Evolutionary conservation across 306 rosid genomes (phyloP).

Genomic region (Amphicarpaea edgeworthii): DNA sequence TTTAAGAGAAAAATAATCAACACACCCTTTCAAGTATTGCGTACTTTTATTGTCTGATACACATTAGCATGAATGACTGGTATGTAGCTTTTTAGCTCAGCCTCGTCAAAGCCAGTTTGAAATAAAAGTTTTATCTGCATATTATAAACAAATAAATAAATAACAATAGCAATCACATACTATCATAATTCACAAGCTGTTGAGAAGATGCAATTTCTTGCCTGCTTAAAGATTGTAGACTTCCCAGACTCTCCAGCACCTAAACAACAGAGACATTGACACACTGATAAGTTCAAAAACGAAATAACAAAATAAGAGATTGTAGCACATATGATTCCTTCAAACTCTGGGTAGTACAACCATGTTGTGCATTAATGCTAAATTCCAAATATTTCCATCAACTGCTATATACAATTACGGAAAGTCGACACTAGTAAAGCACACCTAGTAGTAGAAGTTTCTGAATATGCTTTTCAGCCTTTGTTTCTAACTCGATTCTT

Average conservation of each 20-base stretch:
- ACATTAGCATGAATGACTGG: slow-evolving; percentile 98
- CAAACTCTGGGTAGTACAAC: not conserved
- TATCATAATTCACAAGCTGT: not conserved
- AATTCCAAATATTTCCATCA: slow-evolving; percentile 22
- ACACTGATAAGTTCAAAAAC: slow-evolving; percentile 26
- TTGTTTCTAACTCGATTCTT: slow-evolving; percentile 91
- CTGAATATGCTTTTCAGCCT: slow-evolving; percentile 95
- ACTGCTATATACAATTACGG: slow-evolving; percentile 33
- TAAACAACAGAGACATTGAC: slow-evolving; percentile 41
- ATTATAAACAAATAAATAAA: slow-evolving; percentile 32
- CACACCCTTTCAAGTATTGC: slow-evolving; percentile 99
- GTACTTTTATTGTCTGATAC: slow-evolving; percentile 99
- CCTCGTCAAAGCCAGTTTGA: slow-evolving; percentile 98
- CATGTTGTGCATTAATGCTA: not conserved
- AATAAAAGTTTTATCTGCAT: slow-evolving; percentile 94
- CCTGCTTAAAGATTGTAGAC: slow-evolving; percentile 98
- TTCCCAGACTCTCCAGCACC: slow-evolving; percentile 98
- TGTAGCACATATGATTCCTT: slow-evolving; percentile 30
- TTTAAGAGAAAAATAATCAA: slow-evolving; percentile 89
- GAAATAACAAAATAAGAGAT: slow-evolving; percentile 11
- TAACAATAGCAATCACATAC: slow-evolving; percentile 25
- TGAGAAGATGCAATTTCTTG: slow-evolving; percentile 38
- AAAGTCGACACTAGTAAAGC: slow-evolving; percentile 11
- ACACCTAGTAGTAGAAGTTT: slow-evolving; percentile 94
- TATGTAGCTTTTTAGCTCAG: slow-evolving; percentile 91